Conservation (phyloP, 306 rosid species). For the Vigna unguiculata region DNA sequence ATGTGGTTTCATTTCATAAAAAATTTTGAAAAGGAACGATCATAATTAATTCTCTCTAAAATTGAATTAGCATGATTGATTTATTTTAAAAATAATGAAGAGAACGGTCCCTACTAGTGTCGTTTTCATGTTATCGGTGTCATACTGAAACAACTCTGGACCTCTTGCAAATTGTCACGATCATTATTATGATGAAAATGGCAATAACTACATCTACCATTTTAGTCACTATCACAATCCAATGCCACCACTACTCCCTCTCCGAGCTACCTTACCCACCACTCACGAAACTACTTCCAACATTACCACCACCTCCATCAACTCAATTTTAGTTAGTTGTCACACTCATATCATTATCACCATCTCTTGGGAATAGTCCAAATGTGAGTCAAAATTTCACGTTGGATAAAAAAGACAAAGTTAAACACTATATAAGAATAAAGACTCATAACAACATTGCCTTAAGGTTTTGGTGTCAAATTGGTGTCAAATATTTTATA, state of each 20-base stretch:
- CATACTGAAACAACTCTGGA: neutral
- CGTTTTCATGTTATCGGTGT: neutral
- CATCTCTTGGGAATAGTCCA: no score
- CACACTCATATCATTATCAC: neutral
- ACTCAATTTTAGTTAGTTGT: neutral
- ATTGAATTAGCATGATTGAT: neutral
- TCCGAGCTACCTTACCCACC: slow-evolving; percentile 14
- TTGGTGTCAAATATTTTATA: no score
- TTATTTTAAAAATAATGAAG: neutral
- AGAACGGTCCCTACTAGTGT: slow-evolving; percentile 11
- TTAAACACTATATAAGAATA: no score
- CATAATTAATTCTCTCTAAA: neutral
- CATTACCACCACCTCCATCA: neutral
- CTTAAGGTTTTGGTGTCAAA: no score
- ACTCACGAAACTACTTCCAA: neutral
- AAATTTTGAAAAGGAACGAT: neutral
- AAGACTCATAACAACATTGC: no score
- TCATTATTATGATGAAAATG: neutral
- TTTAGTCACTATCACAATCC: slow-evolving; percentile 16
- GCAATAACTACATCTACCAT: neutral
- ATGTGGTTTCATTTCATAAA: neutral
- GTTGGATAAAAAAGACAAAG: no score
- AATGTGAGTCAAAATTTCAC: no score
- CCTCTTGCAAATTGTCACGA: neutral
- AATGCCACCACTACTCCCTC: neutral